These are phyloP conservation scores for Globisporangium uncinulatum DNA, from an alignment of 352 stramenopile species.

Conservation along the genomic window DNA sequence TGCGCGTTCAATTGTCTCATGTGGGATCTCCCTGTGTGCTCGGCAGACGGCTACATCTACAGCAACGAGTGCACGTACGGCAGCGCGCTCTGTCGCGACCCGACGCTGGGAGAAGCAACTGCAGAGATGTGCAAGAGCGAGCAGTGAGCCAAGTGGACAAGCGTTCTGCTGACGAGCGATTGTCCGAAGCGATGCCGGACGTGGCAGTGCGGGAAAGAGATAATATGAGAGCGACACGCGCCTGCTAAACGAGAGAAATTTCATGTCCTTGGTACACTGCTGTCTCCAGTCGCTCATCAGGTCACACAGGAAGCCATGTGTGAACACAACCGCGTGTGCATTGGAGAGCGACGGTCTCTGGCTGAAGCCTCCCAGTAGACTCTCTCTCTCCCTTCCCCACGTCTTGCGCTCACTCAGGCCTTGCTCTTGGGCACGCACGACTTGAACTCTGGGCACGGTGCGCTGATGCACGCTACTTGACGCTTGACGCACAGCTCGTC, in stretches of 20 bases:
- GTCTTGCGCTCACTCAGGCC: not conserved
- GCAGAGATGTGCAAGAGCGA: constrained; percentile 1
- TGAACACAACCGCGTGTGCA: too few species aligned
- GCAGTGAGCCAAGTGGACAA: not conserved
- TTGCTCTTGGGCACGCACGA: constrained; percentile 1
- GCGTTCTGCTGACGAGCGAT: not conserved
- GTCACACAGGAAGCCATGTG: too few species aligned
- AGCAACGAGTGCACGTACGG: constrained; percentile 13
- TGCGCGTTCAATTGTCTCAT: constrained; percentile 14
- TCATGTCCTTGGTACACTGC: too few species aligned
- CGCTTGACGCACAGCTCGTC: constrained; percentile 8
- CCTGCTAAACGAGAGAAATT: too few species aligned
- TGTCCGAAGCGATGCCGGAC: not conserved
- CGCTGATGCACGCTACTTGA: constrained; percentile 8
- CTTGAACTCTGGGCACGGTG: constrained; percentile 8
- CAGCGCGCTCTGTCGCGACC: constrained; percentile 11
- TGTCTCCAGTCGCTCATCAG: too few species aligned
- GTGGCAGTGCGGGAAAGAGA: not conserved
- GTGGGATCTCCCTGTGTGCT: constrained; percentile 18
- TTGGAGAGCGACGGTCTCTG: not conserved
- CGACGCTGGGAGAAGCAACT: constrained; percentile 2
- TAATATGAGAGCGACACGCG: not conserved
- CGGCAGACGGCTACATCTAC: constrained; percentile 18
- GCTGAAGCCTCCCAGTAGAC: not conserved
- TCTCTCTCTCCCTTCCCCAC: not conserved